A percentile compares a stretch with the other conserved stretches of the same genome.
Evolutionary conservation across 1,284 basidiomycete species (phyloP).

Genomic region (Moesziomyces sp.): DNA sequence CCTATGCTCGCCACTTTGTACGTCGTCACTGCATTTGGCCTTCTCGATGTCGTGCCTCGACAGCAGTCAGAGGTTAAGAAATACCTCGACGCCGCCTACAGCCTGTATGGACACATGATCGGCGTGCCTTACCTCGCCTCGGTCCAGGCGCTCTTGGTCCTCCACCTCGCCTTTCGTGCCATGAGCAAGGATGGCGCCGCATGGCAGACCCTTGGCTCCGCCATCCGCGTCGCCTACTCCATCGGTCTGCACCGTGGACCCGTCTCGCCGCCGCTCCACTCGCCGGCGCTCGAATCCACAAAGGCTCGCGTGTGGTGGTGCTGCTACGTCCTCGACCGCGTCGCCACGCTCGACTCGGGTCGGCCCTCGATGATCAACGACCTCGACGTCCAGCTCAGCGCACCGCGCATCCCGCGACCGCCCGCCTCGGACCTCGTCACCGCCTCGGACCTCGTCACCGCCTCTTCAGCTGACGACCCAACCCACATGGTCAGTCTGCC

Average conservation of each 20-base stretch:
- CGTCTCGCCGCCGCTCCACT: slow-evolving; percentile 7
- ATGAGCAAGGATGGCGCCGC: slow-evolving; percentile 16
- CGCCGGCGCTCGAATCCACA: slow-evolving; percentile 5
- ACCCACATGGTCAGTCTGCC: background rate
- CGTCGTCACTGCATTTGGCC: background rate
- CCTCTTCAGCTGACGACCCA: background rate
- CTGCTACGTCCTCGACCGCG: slow-evolving; percentile 13
- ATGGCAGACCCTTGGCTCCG: slow-evolving; percentile 9
- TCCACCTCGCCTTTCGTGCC: background rate
- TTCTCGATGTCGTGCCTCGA: slow-evolving; percentile 5
- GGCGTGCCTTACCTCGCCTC: slow-evolving; percentile 15
- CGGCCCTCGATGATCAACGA: slow-evolving; percentile 14
- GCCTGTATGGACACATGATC: slow-evolving; percentile 9
- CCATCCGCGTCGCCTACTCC: slow-evolving; percentile 13
- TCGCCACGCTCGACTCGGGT: slow-evolving; percentile 15
- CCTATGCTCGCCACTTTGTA: slow-evolving; percentile 14
- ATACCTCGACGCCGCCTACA: slow-evolving; percentile 10
- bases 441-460: background rate
- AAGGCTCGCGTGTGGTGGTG: slow-evolving; percentile 17
- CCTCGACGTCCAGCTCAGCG: slow-evolving; percentile 2
- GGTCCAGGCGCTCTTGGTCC: slow-evolving; percentile 10
- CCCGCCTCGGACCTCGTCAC: background rate
- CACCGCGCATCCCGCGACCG: background rate
- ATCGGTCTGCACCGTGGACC: slow-evolving; percentile 12
- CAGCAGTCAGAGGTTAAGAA: slow-evolving; percentile 2